Base-by-base conservation (phyloP, 2,329 filamentous ascomycete genomes). In the Daldinia eschscholtzii region DNA sequence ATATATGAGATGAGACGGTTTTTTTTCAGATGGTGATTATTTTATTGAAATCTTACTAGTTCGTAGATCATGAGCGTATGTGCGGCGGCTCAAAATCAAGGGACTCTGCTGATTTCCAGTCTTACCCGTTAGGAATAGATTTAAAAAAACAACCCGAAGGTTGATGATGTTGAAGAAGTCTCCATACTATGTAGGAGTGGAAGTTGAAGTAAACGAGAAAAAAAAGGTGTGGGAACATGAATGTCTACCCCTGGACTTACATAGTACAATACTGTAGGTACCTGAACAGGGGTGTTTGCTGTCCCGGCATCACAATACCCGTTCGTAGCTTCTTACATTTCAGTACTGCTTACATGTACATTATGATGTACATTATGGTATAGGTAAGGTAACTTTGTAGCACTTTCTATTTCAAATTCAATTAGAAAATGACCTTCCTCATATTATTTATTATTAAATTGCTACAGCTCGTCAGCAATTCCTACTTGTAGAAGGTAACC, bases 141-240 rank as follows among this genome's bases (percentile, higher is more conserved):
- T 23, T 23, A 23, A 23, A n/a, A 52, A 52, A 52, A 52, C 44
- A 48, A 48, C 20, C 18, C 5, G 10, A 10, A 28, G 10, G 20
- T 23, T 33, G 28, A 53, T 30, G 9, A 39, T 6, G 33, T 37
- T 37, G 35, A 55, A 55, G 52, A 55, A 55, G 48, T 55, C n/a
- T 23, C 20, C 20, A 23, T 23, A 23, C 20, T 23, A 23, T 23
- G 20, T 39, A 39, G 35, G 15, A 39, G 35, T 39, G 35, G 50
- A 55, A 55, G 30, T 53, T 53, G 15, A 55, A 55, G 28, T 48
- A 15, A 23, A 4, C 44, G 23, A 23, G 3, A 20, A 20, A 26
- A 26, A 5, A 26, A 63, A 30, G 44, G 33, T 28, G 57, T 68
- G 62, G 62, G 35, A n/a, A n/a, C n/a, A n/a, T n/a, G 65, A 56